Evolutionary conservation across 371 early-diverging fungal genomes (phyloP), one percentile per base, ranked within the genome.

Genomic region (Rhizomucor pusillus): DNA sequence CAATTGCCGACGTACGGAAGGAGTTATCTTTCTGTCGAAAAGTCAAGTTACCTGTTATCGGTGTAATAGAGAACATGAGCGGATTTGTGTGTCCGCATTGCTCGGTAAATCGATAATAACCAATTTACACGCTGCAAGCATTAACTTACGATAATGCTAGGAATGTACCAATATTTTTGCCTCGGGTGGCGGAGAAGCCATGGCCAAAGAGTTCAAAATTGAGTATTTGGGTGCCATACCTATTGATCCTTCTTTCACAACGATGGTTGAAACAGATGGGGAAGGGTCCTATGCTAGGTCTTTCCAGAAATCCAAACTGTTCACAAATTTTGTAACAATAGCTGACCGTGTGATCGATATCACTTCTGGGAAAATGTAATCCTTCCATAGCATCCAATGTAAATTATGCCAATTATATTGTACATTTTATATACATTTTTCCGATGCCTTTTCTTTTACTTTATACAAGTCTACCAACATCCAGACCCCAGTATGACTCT

Each of bases 51-150:
- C 81, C 82, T 0, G 82, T 97, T 45, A 56, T 95, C 1, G 97
- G 97, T 10, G 78, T 97, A 11, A 80, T 98, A 23, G 97, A 98
- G 66, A 98, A 98, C 66, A 96, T 98, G 97, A 81, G 86, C 62
- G 92, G 91, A 2, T 92, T 90, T 67, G 81, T 88, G 6, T 98
- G 99, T 66, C 91, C 93, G 16, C 85, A 86, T 52, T 96, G 97
- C 69, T 55, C 84, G 41, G 87, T 87, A 78, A 66, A 73, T 72
- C 79, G 22, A n/a, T n/a, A n/a, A n/a, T n/a, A n/a, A n/a, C n/a
- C 71, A 69, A 54, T 62, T 66, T 18, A 52, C 63, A 43, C 70
- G 72, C 45, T 56, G 7, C 22, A 13, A 67, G 36, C 60, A 62
- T 59, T 59, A 61, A 19, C 79, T 22, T 14, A 40, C 33, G 6